Conservation (phyloP, 768 basidiomycete genomes). For the Amanita muscaria region DNA sequence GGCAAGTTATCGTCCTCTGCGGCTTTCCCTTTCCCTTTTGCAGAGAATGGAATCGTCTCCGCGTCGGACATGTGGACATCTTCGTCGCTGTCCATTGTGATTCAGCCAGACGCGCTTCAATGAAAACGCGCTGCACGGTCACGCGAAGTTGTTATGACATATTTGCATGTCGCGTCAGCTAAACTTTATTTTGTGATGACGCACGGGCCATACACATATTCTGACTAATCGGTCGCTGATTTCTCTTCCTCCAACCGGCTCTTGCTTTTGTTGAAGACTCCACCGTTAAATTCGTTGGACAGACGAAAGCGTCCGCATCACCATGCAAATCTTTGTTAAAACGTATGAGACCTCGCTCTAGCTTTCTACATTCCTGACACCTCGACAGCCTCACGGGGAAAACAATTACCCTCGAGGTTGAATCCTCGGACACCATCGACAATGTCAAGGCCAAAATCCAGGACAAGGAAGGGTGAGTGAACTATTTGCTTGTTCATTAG, state of each 20-base stretch:
- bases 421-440: constrained; percentile 95
- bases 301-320: constrained; percentile 66
- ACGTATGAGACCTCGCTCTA: constrained; percentile 46
- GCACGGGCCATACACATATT: constrained; percentile 36
- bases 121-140: constrained; percentile 9
- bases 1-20: constrained; percentile 65
- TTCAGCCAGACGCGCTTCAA: neutral
- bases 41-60: constrained; percentile 26
- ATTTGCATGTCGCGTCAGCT: constrained; percentile 15
- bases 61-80: constrained; percentile 45
- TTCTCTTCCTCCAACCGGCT: constrained; percentile 28
- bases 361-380: constrained; percentile 2
- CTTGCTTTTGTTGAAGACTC: constrained; percentile 89
- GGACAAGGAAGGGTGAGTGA: constrained; percentile 82
- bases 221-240: constrained; percentile 26
- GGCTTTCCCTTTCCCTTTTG: constrained; percentile 70
- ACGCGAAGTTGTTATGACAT: constrained; percentile 13
- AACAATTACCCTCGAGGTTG: constrained; percentile 97
- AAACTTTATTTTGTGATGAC: constrained; percentile 24
- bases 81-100: constrained; percentile 49
- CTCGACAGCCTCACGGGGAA: constrained; percentile 86
- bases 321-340: constrained; percentile 98
- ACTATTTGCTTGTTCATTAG: constrained; percentile 15
- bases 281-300: constrained; percentile 84
- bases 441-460: constrained; percentile 98